These are phyloP conservation scores for Pneumocystis jirovecii DNA, from an alignment of 1,139 yeast genomes.

Conservation along the genomic window DNA sequence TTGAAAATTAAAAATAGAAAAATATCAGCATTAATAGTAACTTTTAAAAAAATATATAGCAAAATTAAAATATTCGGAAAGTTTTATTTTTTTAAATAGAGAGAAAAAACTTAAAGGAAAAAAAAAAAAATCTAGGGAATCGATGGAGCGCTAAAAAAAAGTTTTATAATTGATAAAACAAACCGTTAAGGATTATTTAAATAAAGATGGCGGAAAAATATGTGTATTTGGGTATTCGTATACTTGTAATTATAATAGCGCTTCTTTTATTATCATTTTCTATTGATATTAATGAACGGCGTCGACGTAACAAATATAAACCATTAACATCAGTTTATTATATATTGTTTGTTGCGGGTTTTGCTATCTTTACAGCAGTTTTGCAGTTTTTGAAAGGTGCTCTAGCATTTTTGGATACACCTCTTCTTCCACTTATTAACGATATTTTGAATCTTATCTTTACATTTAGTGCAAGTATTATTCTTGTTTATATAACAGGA, in stretches of 20 bases:
- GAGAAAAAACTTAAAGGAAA: background rate
- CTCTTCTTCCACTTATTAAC: background rate
- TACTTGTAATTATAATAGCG: background rate
- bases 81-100: background rate
- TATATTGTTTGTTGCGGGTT: background rate
- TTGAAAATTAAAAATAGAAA: no score
- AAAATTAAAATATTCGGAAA: background rate
- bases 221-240: background rate
- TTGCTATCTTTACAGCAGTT: background rate
- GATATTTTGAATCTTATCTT: background rate
- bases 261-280: background rate
- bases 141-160: background rate
- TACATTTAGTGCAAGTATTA: background rate
- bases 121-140: background rate
- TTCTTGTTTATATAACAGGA: background rate
- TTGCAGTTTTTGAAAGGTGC: background rate
- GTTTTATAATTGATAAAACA: background rate
- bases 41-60: no score
- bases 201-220: background rate
- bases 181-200: background rate
- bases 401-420: background rate
- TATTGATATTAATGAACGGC: background rate
- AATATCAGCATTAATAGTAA: no score
- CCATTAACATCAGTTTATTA: background rate
- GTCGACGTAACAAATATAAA: background rate